Evolutionary conservation across 169 alveolate genomes (phyloP).

Genomic region (Eimeria necatrix): DNA sequence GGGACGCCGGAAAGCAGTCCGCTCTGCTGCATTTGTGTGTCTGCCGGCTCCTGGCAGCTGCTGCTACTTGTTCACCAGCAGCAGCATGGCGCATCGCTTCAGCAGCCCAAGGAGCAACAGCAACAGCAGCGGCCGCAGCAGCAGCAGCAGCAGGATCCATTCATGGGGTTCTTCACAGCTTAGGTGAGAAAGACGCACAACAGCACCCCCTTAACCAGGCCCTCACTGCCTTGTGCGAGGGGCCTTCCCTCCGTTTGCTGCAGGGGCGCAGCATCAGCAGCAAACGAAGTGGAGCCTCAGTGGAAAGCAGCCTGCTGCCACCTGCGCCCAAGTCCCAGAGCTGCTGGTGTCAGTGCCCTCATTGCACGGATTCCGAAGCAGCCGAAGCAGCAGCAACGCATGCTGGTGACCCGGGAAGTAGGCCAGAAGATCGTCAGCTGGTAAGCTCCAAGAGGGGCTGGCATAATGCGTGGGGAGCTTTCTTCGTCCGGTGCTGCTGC

Average conservation of each 20-base stretch:
- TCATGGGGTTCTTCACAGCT: not conserved
- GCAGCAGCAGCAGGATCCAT: slow-evolving; percentile 52
- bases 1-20: slow-evolving; percentile 10
- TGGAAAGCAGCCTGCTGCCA: slow-evolving; percentile 29
- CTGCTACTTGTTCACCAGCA: slow-evolving; percentile 55
- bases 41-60: slow-evolving; percentile 46
- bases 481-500: slow-evolving; percentile 55
- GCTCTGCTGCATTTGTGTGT: slow-evolving; percentile 47
- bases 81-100: slow-evolving; percentile 60
- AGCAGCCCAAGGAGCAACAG: slow-evolving; percentile 21
- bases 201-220: slow-evolving; percentile 43
- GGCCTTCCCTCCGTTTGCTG: slow-evolving; percentile 29
- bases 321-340: slow-evolving; percentile 36
- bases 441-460: not conserved
- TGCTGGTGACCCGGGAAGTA: not conserved
- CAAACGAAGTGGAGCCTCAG: not conserved
- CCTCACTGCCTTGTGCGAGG: slow-evolving; percentile 30
- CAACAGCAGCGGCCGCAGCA: slow-evolving; percentile 41
- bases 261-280: slow-evolving; percentile 10
- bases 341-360: slow-evolving; percentile 25
- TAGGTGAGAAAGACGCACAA: slow-evolving; percentile 1
- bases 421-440: not conserved
- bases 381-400: slow-evolving; percentile 8
- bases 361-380: not conserved
- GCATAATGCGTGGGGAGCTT: slow-evolving; percentile 55